These are phyloP conservation scores for Zhuliangozyma parablackwelliae DNA, from an alignment of 1,139 yeast genomes.

Conservation along the genomic window DNA sequence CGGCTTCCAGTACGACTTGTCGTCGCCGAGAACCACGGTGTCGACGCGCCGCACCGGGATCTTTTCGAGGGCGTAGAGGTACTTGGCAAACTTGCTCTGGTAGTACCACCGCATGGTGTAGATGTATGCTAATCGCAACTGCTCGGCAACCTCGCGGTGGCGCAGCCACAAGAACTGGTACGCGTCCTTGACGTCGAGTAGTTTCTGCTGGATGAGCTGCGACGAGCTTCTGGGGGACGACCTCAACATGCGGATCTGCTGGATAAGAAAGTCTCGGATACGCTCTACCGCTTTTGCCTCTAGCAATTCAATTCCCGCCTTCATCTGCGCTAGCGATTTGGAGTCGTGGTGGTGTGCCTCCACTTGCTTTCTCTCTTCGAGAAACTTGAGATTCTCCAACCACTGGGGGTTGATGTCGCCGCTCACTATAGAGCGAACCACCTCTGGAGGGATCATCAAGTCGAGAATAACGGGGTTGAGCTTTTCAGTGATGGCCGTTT, in stretches of 20 bases:
- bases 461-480: constrained; percentile 73
- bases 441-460: constrained; percentile 67
- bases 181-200: constrained; percentile 58
- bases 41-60: constrained; percentile 52
- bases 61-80: constrained; percentile 69
- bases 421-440: constrained; percentile 43
- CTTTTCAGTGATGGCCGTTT: constrained; percentile 51
- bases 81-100: constrained; percentile 70
- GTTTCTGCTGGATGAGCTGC: constrained; percentile 66
- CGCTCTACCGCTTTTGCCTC: constrained; percentile 62
- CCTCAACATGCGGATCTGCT: constrained; percentile 61
- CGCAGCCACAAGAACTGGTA: constrained; percentile 52
- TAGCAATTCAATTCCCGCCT: constrained; percentile 37
- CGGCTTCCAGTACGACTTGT: constrained; percentile 9
- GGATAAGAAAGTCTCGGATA: constrained; percentile 63
- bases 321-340: constrained; percentile 32
- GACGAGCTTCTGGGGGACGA: constrained; percentile 46
- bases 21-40: constrained; percentile 40
- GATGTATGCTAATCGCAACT: constrained; percentile 72
- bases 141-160: constrained; percentile 66
- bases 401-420: constrained; percentile 49
- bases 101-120: constrained; percentile 95
- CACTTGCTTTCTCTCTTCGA: constrained; percentile 53
- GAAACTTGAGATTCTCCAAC: constrained; percentile 56
- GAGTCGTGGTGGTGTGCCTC: constrained; percentile 30